Evolutionary conservation across 2,329 filamentous ascomycete species (phyloP), one percentile per base, ranked within the genome.

Genomic region (Aspergillus brasiliensis): DNA sequence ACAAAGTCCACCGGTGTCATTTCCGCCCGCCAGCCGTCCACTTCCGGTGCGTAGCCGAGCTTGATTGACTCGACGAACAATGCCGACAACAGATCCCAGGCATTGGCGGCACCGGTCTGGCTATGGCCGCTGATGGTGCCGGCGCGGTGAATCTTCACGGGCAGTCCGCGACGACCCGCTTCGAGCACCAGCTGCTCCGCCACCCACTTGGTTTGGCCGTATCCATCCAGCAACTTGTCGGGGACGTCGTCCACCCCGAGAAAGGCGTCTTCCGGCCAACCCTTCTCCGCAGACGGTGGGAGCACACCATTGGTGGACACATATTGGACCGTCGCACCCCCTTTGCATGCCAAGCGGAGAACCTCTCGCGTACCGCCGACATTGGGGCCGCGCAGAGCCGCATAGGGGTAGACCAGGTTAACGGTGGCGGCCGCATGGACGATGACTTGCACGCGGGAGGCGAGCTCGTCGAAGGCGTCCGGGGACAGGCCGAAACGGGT

Each of bases 1-100:
- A 92, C 89, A 68, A 91, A 92, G 74, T 94, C 90, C 13, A 92
- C 91, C 0, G 91, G 90, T 0, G 91, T 92, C 90, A 93, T 93
- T 77, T 94, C 91, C 1, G 89, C 85, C 52, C 88, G 85, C 91
- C 91, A 94, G 44, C 87, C 87, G 52, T 88, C 82, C 3, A 92
- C 86, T 56, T 90, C 83, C 0, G 91, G 90, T 1, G 85, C 85
- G 65, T 85, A 84, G 5, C 90, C 90, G 3, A 93, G 81, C 55
- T 89, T 86, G 38, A 93, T 82, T 0, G 90, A 92, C 71, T 93
- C 91, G 1, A 92, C 88, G 25, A 93, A 83, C 58, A 94, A 73
- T 0, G 91, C 90, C 55, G 88, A 91, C 48, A 94, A 79, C 19
- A 94, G 77, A 81, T 94, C 91, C 79, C 88, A 93, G 0, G 89